These are phyloP conservation scores for Butyriboletus loyo DNA, from an alignment of 768 basidiomycete species.

Conservation along the genomic window DNA sequence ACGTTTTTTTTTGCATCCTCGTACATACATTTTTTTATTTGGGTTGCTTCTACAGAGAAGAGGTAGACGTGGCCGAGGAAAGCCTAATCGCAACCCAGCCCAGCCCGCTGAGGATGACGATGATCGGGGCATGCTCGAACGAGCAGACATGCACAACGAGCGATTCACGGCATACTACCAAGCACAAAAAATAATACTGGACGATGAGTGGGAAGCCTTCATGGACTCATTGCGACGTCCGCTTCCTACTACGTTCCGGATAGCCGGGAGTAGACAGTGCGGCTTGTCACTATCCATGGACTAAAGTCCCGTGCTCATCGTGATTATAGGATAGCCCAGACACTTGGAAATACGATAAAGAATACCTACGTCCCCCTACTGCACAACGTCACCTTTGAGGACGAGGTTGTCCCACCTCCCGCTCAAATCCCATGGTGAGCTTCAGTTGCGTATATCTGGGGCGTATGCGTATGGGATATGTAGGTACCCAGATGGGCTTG, in stretches of 20 bases:
- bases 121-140: conserved; percentile 49
- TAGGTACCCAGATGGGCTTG: conserved; percentile 94
- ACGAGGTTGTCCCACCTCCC: conserved; percentile 71
- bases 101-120: conserved; percentile 33
- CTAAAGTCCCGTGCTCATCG: background rate
- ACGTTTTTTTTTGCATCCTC: background rate
- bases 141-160: conserved; percentile 66
- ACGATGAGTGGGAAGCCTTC: conserved; percentile 78
- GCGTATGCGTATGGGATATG: background rate
- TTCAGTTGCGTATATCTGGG: background rate
- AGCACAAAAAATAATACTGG: conserved; percentile 70
- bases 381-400: conserved; percentile 72
- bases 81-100: conserved; percentile 9
- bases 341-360: conserved; percentile 77
- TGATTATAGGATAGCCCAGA: conserved; percentile 53
- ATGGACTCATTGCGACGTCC: conserved; percentile 62
- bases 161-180: conserved; percentile 68
- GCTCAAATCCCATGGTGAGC: conserved; percentile 79
- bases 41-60: conserved; percentile 10
- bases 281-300: conserved; percentile 9
- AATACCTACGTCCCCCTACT: conserved; percentile 76
- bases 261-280: conserved; percentile 85
- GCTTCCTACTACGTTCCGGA: conserved; percentile 91
- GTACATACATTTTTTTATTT: background rate
- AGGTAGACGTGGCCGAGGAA: conserved; percentile 13